A percentile compares a stretch with the other conserved stretches of the same genome.
phyloP scores from a whole-genome alignment of 108 stramenopile species.

The Cyclostephanos tholiformis region DNA sequence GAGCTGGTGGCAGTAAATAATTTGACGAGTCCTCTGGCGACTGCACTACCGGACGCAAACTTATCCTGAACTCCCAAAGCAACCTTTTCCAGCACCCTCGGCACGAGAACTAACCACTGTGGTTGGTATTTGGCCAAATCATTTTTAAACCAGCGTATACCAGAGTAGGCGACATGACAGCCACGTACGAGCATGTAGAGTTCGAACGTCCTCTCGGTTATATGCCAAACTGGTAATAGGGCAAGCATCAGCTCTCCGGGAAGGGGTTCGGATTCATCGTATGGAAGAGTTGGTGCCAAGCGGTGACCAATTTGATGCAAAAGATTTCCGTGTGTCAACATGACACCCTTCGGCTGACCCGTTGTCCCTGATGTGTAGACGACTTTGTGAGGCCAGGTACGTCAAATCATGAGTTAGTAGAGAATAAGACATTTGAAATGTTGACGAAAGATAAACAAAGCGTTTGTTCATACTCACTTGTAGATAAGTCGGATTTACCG shows the following conservation, averaged over 20 bases:
- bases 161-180: constrained; percentile 89
- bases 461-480: constrained; percentile 53
- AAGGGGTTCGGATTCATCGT: constrained; percentile 79
- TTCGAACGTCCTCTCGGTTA: constrained; percentile 91
- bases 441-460: not conserved
- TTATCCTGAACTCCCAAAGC: constrained; percentile 89
- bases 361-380: constrained; percentile 98
- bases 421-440: constrained; percentile 2
- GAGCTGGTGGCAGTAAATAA: constrained; percentile 69
- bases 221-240: constrained; percentile 91
- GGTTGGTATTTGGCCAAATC: constrained; percentile 93
- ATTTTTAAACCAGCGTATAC: constrained; percentile 88
- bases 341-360: constrained; percentile 96
- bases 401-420: not conserved
- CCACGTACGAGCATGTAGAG: constrained; percentile 81
- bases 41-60: constrained; percentile 74
- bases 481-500: constrained; percentile 73
- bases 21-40: constrained; percentile 72
- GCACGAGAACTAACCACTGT: constrained; percentile 92
- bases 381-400: constrained; percentile 15
- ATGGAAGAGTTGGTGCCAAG: constrained; percentile 62
- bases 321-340: constrained; percentile 96
- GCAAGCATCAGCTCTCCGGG: constrained; percentile 86
- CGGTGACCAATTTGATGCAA: constrained; percentile 85
- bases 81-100: constrained; percentile 91